Evolutionary conservation across 1,139 yeast species (phyloP).

Genomic region (Sugiyamaella paludigena): DNA sequence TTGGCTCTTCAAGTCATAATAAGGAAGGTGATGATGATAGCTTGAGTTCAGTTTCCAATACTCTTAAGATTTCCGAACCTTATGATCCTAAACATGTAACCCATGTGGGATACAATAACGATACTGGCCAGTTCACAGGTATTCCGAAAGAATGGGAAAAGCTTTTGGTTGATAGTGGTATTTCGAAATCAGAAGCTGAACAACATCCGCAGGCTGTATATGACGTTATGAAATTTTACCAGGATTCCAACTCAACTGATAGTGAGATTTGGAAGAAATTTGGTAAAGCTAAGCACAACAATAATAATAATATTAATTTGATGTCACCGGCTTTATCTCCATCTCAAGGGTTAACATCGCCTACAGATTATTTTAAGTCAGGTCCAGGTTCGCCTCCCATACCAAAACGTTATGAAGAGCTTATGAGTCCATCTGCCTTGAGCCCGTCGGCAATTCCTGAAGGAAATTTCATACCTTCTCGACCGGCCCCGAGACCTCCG

Average conservation of each 20-base stretch:
- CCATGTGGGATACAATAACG: slow-evolving; percentile 84
- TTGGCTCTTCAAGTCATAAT: slow-evolving; percentile 21
- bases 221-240: slow-evolving; percentile 88
- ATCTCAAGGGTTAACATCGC: not conserved
- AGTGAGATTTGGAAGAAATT: slow-evolving; percentile 79
- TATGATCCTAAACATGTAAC: slow-evolving; percentile 88
- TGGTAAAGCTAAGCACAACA: slow-evolving; percentile 38
- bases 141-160: slow-evolving; percentile 91
- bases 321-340: slow-evolving; percentile 9
- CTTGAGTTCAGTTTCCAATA: slow-evolving; percentile 34
- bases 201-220: slow-evolving; percentile 92
- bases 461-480: slow-evolving; percentile 26
- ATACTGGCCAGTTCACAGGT: slow-evolving; percentile 85
- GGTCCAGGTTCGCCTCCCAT: slow-evolving; percentile 1
- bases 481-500: slow-evolving; percentile 34
- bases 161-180: slow-evolving; percentile 79
- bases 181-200: slow-evolving; percentile 77
- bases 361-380: slow-evolving; percentile 2
- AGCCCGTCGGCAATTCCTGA: slow-evolving; percentile 14
- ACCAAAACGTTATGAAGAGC: slow-evolving; percentile 7
- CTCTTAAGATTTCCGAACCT: slow-evolving; percentile 78
- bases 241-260: slow-evolving; percentile 57
- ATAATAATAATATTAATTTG: slow-evolving; percentile 3
- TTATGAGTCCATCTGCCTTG: not conserved
- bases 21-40: not conserved